phyloP scores from a whole-genome alignment of 2,329 filamentous ascomycete genomes.

The Calonectria leucothoes region DNA sequence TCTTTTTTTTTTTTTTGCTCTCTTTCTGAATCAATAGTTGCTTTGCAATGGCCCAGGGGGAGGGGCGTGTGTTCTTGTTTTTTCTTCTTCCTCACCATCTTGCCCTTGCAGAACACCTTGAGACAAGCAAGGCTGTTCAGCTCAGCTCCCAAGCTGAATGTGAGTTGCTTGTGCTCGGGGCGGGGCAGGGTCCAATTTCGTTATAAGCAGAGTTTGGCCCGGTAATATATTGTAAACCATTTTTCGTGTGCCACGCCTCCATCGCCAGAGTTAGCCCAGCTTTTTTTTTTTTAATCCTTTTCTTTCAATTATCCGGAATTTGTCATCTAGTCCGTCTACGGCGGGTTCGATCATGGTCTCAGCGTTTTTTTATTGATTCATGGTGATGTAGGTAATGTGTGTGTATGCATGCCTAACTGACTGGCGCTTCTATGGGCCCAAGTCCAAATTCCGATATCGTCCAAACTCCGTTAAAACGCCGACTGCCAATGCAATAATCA shows the following conservation, averaged over 20 bases:
- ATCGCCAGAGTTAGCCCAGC: neutral
- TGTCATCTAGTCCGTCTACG: neutral
- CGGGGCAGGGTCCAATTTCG: neutral
- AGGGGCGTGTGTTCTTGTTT: neutral
- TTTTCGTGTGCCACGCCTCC: neutral
- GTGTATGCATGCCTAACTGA: too few species aligned
- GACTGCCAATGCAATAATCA: conserved; percentile 21
- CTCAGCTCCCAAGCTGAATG: neutral
- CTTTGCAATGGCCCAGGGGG: neutral
- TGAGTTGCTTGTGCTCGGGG: neutral
- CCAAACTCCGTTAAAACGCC: conserved; percentile 31
- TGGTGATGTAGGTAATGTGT: neutral
- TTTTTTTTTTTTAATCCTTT: too few species aligned
- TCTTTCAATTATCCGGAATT: neutral
- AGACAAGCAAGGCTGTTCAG: neutral
- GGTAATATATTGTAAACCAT: neutral
- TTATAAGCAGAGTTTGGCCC: neutral
- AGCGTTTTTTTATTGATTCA: neutral
- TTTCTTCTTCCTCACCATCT: neutral
- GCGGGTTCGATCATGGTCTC: neutral
- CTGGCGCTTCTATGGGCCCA: neutral
- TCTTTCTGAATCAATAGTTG: conserved; percentile 5
- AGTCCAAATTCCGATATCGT: neutral
- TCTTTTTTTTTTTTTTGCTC: too few species aligned
- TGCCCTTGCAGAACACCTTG: neutral